Conservation (phyloP, 1,284 basidiomycete species). For the Ustilago loliicola region DNA sequence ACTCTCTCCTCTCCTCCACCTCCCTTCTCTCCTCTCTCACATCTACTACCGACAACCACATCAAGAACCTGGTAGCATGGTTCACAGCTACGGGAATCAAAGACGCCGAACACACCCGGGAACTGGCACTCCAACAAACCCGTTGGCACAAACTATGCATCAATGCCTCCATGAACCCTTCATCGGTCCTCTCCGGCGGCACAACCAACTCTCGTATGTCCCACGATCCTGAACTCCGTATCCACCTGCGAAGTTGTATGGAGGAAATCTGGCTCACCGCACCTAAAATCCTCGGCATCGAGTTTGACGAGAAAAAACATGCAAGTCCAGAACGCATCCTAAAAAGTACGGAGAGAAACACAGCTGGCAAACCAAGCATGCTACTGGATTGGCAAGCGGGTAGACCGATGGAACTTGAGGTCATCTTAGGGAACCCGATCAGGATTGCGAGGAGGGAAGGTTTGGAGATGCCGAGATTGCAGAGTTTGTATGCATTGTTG, state of each 20-base stretch:
- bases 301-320: constrained; percentile 68
- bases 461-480: constrained; percentile 71
- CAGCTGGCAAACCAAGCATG: constrained; percentile 71
- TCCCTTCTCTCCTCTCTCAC: constrained; percentile 26
- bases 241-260: constrained; percentile 71
- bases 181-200: constrained; percentile 72
- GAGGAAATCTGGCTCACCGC: constrained; percentile 71
- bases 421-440: constrained; percentile 69
- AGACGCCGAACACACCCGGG: constrained; percentile 71
- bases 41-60: constrained; percentile 19
- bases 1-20: constrained; percentile 31
- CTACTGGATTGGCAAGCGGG: constrained; percentile 71
- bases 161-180: constrained; percentile 72
- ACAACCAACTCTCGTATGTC: constrained; percentile 71
- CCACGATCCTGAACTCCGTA: constrained; percentile 68
- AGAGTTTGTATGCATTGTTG: constrained; percentile 72
- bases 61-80: constrained; percentile 62
- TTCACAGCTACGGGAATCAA: constrained; percentile 70
- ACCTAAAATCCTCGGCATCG: constrained; percentile 68
- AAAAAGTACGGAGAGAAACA: constrained; percentile 70
- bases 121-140: constrained; percentile 71
- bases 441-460: constrained; percentile 70
- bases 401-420: constrained; percentile 72
- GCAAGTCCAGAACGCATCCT: constrained; percentile 71
- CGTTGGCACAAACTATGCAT: constrained; percentile 73